Evolutionary conservation across 2,329 filamentous ascomycete genomes (phyloP), one percentile per base, ranked within the genome.

Genomic region (Lachnellula willkommii): DNA sequence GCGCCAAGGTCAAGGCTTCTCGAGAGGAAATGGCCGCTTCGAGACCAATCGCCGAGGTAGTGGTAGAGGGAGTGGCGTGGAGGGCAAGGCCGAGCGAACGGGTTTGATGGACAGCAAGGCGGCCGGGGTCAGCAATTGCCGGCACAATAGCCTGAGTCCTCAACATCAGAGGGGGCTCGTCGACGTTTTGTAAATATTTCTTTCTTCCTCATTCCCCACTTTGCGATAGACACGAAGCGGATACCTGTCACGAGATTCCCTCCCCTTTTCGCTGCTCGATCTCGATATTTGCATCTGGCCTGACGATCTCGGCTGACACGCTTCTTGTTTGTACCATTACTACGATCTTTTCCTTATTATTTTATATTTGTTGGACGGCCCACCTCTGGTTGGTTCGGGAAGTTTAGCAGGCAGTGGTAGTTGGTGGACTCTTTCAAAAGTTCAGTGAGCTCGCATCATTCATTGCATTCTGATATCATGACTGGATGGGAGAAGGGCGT

Each of bases 121-220:
- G 67, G 68, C 51, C 67, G 68, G 59, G 67, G 64, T 47, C 68
- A 68, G 58, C 49, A 59, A 26, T 47, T 65, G 32, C 62, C 63
- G 46, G 50, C 66, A 59, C 65, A 66, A 63, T 70, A 70, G 56
- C 57, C 50, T 53, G 50, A n/a, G 8, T 28, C 15, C 17, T 17
- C 26, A 48, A 48, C 15, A 8, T 50, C 51, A 47, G 53, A 56
- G 53, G 57, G 20, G 45, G 20, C 42, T 50, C 46, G 53, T 61
- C 65, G 58, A 54, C 58, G 57, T 63, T 32, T 65, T 70, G 68
- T 69, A 70, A 55, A 69, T 70, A 70, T 64, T 66, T 62, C 54
- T 54, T 65, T 66, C 60, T 56, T 57, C 56, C 59, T 32, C 28
- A 32, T 32, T 63, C 50, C 58, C 53, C 57, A 53, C 58, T 57